A percentile compares a stretch with the other conserved stretches of the same genome.
Evolutionary conservation across 371 early-diverging fungal species (phyloP).

Genomic region (Mucor irregularis): DNA sequence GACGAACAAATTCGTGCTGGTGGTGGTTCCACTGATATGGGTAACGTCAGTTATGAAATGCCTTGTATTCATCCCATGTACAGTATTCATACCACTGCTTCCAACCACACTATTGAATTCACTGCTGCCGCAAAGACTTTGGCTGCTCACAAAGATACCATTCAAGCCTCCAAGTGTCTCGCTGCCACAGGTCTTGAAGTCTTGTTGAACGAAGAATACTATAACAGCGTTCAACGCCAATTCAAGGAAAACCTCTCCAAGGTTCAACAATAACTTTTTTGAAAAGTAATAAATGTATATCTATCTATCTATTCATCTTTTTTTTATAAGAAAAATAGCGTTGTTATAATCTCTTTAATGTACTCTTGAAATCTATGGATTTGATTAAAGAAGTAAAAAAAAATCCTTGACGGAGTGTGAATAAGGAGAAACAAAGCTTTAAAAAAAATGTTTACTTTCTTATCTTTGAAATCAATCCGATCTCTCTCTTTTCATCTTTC

Average conservation of each 20-base stretch:
- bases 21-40: conserved; percentile 75
- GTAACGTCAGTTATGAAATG: conserved; percentile 63
- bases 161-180: conserved; percentile 30
- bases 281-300: too few relatives aligned
- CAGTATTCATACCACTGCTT: conserved; percentile 42
- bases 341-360: too few relatives aligned
- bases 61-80: conserved; percentile 54
- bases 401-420: too few relatives aligned
- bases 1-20: conserved; percentile 38
- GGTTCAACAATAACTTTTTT: too few relatives aligned
- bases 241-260: conserved; percentile 14
- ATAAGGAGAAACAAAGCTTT: too few relatives aligned
- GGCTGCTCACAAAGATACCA: conserved; percentile 62
- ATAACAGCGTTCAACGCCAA: conserved; percentile 17
- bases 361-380: too few relatives aligned
- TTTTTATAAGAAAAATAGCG: too few relatives aligned
- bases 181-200: conserved; percentile 28
- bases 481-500: too few relatives aligned
- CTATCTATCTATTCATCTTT: too few relatives aligned
- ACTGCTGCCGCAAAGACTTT: conserved; percentile 57
- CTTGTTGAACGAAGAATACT: conserved; percentile 19
- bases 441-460: too few relatives aligned
- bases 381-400: too few relatives aligned
- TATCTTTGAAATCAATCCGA: too few relatives aligned
- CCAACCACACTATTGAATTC: conserved; percentile 72